phyloP scores from a whole-genome alignment of 1,284 basidiomycete species.

The Agaricales sp. region DNA sequence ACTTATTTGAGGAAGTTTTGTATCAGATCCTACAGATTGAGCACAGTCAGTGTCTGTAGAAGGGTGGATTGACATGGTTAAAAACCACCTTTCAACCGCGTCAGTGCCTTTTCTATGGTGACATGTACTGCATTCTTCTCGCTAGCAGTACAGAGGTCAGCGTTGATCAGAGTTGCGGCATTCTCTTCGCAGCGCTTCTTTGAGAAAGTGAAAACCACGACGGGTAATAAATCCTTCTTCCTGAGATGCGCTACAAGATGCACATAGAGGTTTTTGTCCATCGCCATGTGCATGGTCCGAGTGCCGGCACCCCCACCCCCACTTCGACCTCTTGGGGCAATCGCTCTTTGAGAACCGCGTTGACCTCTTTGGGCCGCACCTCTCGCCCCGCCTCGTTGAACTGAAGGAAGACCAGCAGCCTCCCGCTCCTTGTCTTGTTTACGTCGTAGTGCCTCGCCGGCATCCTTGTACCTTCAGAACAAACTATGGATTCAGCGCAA shows the following conservation, averaged over 20 bases:
- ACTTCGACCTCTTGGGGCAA: constrained; percentile 29
- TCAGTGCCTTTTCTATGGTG: constrained; percentile 86
- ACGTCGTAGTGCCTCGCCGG: constrained; percentile 77
- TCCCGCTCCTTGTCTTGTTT: constrained; percentile 99
- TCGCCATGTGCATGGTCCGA: constrained; percentile 53
- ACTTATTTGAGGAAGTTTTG: constrained; percentile 89
- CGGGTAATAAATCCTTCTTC: constrained; percentile 83
- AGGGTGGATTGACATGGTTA: constrained; percentile 5
- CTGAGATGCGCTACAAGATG: constrained; percentile 83
- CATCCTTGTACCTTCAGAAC: constrained; percentile 69
- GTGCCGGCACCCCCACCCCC: constrained; percentile 35
- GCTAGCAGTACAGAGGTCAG: constrained; percentile 76
- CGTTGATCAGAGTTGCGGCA: constrained; percentile 80
- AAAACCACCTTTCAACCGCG: constrained; percentile 74
- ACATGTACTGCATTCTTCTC: constrained; percentile 98
- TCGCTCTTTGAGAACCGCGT: constrained; percentile 38
- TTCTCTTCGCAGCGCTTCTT: constrained; percentile 98
- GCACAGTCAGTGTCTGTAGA: constrained; percentile 7
- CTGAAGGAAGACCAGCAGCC: constrained; percentile 80
- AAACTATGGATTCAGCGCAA: constrained; percentile 3
- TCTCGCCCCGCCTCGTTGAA: constrained; percentile 71
- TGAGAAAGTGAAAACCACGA: constrained; percentile 95
- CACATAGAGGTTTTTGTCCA: constrained; percentile 90
- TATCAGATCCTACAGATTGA: constrained; percentile 65
- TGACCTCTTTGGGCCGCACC: constrained; percentile 60